These are phyloP conservation scores for Mucor indicus DNA, from an alignment of 371 early-diverging fungal species.

Conservation along the genomic window DNA sequence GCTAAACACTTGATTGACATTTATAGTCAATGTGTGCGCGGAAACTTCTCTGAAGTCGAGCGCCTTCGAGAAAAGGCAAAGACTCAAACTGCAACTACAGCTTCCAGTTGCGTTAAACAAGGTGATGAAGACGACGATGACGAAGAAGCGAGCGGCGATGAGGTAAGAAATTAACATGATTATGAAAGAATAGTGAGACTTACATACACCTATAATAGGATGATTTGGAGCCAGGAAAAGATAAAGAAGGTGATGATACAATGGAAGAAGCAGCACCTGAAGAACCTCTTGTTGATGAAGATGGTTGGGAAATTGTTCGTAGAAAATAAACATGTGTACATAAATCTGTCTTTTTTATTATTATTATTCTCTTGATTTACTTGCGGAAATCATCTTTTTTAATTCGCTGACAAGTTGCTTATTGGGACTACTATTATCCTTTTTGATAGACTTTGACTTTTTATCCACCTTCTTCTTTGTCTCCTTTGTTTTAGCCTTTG, in stretches of 20 bases:
- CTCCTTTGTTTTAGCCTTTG: not conserved
- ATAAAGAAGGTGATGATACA: constrained; percentile 28
- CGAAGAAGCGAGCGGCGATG: not conserved
- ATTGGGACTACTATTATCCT: not conserved
- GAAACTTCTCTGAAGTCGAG: constrained; percentile 51
- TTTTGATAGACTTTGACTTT: constrained; percentile 9
- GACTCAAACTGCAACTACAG: constrained; percentile 16
- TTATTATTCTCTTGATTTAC: not conserved
- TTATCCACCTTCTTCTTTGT: constrained; percentile 9
- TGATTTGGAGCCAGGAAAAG: no score
- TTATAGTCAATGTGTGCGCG: constrained; percentile 53
- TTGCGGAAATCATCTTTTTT: no score
- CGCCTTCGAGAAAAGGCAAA: constrained; percentile 46
- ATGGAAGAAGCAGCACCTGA: constrained; percentile 40
- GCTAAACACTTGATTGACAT: constrained; percentile 51
- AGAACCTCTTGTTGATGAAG: constrained; percentile 45
- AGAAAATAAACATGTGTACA: constrained; percentile 17
- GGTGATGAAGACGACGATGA: constrained; percentile 33
- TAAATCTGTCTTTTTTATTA: not conserved
- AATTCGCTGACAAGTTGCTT: no score
- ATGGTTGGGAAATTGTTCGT: constrained; percentile 52
- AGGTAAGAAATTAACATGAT: not conserved
- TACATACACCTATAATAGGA: no score
- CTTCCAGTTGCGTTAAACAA: constrained; percentile 30
- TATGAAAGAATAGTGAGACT: no score